Evolutionary conservation across 208 protist species (phyloP).

Genomic region (Trypanosoma boissoni): DNA sequence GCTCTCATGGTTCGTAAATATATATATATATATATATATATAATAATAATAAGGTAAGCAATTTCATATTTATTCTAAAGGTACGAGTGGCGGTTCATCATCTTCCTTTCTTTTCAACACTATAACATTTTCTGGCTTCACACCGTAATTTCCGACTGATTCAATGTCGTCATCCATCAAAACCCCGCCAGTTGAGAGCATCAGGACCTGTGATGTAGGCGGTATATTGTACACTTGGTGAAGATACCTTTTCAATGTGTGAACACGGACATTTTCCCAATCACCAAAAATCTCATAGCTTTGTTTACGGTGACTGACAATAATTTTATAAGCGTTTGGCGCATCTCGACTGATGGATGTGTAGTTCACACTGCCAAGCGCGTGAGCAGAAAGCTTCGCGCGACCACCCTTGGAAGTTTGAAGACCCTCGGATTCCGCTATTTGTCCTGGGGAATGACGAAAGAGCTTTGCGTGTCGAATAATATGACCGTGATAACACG

Average conservation of each 20-base stretch:
- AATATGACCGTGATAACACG: slow-evolving; percentile 84
- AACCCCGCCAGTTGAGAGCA: slow-evolving; percentile 39
- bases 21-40: background rate
- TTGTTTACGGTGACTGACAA: slow-evolving; percentile 67
- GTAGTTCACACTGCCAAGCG: slow-evolving; percentile 79
- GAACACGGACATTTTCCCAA: slow-evolving; percentile 77
- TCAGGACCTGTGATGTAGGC: slow-evolving; percentile 58
- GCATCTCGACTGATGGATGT: slow-evolving; percentile 78
- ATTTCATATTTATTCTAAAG: slow-evolving; percentile 50
- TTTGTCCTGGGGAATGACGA: slow-evolving; percentile 70
- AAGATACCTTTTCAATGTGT: slow-evolving; percentile 87
- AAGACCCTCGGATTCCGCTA: slow-evolving; percentile 45
- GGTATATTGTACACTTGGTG: slow-evolving; percentile 84
- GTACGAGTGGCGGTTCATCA: slow-evolving; percentile 32
- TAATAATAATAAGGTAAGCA: background rate
- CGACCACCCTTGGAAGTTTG: slow-evolving; percentile 6
- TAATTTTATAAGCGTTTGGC: slow-evolving; percentile 77
- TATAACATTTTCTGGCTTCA: slow-evolving; percentile 69
- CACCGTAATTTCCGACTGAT: slow-evolving; percentile 61
- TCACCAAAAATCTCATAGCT: slow-evolving; percentile 88
- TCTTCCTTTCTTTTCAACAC: slow-evolving; percentile 43
- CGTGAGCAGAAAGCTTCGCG: slow-evolving; percentile 53
- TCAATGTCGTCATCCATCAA: slow-evolving; percentile 81
- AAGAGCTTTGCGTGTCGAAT: slow-evolving; percentile 74
- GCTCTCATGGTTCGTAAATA: background rate